Conservation (phyloP, 2,329 filamentous ascomycete species). For the Eurotiales sp. region DNA sequence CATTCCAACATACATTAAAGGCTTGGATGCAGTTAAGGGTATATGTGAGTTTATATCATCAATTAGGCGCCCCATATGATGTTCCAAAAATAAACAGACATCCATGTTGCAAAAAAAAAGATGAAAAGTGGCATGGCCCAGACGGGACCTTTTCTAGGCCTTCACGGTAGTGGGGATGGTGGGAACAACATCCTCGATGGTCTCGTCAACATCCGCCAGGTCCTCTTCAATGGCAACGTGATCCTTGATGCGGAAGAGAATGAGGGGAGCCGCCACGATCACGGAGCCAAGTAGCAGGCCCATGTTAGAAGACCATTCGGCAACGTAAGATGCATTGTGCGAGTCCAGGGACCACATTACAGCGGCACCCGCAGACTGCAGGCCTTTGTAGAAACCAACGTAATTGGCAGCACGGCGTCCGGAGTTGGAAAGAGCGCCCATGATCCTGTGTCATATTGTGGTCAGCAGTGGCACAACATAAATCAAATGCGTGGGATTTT, state of each 20-base stretch:
- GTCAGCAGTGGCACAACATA: not conserved
- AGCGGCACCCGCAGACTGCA: slow-evolving; percentile 73
- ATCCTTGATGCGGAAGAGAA: slow-evolving; percentile 72
- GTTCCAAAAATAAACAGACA: not conserved
- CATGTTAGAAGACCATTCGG: slow-evolving; percentile 67
- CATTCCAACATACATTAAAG: not conserved
- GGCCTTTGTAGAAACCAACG: slow-evolving; percentile 76
- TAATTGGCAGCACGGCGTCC: slow-evolving; percentile 80
- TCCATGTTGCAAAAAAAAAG: not conserved
- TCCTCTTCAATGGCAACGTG: slow-evolving; percentile 72
- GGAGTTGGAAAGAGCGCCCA: slow-evolving; percentile 84
- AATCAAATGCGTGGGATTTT: not conserved
- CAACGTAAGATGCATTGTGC: slow-evolving; percentile 56
- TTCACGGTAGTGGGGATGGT: slow-evolving; percentile 7
- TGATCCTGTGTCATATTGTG: slow-evolving; percentile 52
- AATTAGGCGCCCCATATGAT: not conserved
- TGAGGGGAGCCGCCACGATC: slow-evolving; percentile 69
- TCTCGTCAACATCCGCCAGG: slow-evolving; percentile 77
- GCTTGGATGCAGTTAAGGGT: not conserved
- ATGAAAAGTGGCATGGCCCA: not conserved
- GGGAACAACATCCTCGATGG: slow-evolving; percentile 61
- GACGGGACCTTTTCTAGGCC: not conserved
- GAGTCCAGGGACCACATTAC: slow-evolving; percentile 47
- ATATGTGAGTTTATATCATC: not conserved
- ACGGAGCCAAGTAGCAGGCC: slow-evolving; percentile 58